Evolutionary conservation across 2,329 filamentous ascomycete species (phyloP).

Genomic region (Piedraia hortae): DNA sequence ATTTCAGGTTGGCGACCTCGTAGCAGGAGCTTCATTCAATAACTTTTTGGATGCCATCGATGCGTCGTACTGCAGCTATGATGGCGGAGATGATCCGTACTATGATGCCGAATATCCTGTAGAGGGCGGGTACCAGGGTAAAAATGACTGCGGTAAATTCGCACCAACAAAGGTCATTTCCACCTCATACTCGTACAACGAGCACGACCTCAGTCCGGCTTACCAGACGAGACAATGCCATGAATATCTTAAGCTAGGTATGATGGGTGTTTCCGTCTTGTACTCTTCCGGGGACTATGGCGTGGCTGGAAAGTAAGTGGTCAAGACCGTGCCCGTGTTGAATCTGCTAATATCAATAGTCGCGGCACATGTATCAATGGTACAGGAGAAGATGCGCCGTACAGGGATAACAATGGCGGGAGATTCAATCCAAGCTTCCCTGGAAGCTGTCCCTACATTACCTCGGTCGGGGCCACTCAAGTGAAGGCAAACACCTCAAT

Average conservation of each 20-base stretch:
- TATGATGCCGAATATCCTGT: conserved; percentile 15
- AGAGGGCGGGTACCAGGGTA: conserved; percentile 14
- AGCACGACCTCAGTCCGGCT: conserved; percentile 21
- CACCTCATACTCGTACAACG: conserved; percentile 26
- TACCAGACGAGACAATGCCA: conserved; percentile 26
- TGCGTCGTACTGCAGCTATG: conserved; percentile 16
- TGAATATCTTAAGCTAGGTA: conserved; percentile 30
- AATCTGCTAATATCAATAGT: no score
- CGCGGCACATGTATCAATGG: no score
- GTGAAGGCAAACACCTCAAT: conserved; percentile 16
- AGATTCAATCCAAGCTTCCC: conserved; percentile 23
- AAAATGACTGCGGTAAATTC: conserved; percentile 20
- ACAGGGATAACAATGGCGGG: conserved; percentile 7
- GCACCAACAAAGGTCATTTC: conserved; percentile 25
- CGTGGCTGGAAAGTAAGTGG: no score
- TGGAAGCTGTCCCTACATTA: conserved; percentile 22
- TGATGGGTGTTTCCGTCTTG: conserved; percentile 24
- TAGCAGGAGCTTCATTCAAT: conserved; percentile 3
- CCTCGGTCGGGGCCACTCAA: conserved; percentile 20
- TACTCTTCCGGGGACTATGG: conserved; percentile 23
- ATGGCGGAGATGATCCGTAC: conserved; percentile 15
- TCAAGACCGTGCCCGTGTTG: no score
- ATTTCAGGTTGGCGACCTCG: conserved; percentile 14
- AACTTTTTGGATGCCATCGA: conserved; percentile 21
- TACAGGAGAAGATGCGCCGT: conserved; percentile 3